Evolutionary conservation across 345 rosid species (phyloP).

Genomic region (Rhodamnia rubescens): DNA sequence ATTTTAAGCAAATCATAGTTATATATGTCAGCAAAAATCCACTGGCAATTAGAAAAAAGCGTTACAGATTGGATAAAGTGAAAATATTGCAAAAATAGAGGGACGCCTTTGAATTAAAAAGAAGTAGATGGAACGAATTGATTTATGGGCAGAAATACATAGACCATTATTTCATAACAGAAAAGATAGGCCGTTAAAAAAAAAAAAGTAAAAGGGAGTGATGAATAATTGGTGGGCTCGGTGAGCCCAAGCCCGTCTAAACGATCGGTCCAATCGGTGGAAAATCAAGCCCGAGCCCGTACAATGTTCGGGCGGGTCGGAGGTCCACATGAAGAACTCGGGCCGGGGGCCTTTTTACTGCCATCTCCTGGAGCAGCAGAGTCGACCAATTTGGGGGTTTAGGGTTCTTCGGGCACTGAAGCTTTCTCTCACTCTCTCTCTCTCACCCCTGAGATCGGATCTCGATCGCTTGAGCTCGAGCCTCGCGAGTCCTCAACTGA

Average conservation of each 20-base stretch:
- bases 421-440: not conserved
- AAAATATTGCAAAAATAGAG: too few relatives aligned
- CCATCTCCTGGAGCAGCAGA: not conserved
- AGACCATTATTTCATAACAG: not conserved
- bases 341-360: not conserved
- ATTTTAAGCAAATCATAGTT: too few relatives aligned
- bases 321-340: not conserved
- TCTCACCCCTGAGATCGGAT: not conserved
- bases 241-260: not conserved
- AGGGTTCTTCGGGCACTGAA: not conserved
- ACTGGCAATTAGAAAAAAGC: too few relatives aligned
- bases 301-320: not conserved
- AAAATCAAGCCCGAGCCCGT: not conserved
- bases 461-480: not conserved
- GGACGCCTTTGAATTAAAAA: not conserved
- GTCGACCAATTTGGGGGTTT: not conserved
- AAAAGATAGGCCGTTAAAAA: not conserved
- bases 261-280: not conserved
- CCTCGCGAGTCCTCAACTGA: not conserved
- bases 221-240: not conserved
- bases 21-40: too few relatives aligned
- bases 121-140: not conserved
- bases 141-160: too few relatives aligned
- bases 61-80: too few relatives aligned
- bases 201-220: too few relatives aligned